Evolutionary conservation across 192 early-diverging fungal species (phyloP), one percentile per base, ranked within the genome.

Genomic region (Backusella macrospora): DNA sequence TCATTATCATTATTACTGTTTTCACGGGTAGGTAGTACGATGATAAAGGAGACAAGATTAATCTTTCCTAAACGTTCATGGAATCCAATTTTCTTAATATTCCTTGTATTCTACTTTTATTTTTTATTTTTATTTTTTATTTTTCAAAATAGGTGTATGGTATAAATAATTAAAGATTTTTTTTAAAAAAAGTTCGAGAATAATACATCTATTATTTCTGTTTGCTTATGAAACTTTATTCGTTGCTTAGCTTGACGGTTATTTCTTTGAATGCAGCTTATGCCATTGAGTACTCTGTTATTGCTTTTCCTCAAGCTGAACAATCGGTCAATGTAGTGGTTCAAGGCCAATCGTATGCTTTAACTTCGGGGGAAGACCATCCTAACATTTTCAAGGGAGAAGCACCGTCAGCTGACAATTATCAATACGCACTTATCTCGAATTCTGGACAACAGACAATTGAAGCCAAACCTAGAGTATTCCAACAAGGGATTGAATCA

Each of bases 401-500:
- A 9, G 74, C 74, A 16, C 74, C 74, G 21, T 70, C 43, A 7
- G 52, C 65, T 44, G 42, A 39, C 7, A 62, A 29, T 2, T 75
- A 75, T 18, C 59, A 69, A 12, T 75, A 75, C 48, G 72, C 78
- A 18, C 55, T 72, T 15, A 83, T 79, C 40, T 26, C 71, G n/a
- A 40, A 72, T 15, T 52, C 59, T 10, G 10, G 75, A 38, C 65
- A 71, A 29, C 73, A 77, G 3, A 64, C 80, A 9, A 78, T 78
- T 44, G 78, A 84, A 74, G 70, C 80, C n/a, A 81, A 76, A 49
- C 44, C 74, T 34, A 45, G 76, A 42, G 68, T 18, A 10, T 26
- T 73, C 15, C 59, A 59, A 18, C 45, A 65, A 12, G 70, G 66
- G 21, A 38, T 42, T 1, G 62, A 65, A 29, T 34, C 47, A 15